phyloP scores from a whole-genome alignment of 805 yeast species.

The Starmerella scarabaei region DNA sequence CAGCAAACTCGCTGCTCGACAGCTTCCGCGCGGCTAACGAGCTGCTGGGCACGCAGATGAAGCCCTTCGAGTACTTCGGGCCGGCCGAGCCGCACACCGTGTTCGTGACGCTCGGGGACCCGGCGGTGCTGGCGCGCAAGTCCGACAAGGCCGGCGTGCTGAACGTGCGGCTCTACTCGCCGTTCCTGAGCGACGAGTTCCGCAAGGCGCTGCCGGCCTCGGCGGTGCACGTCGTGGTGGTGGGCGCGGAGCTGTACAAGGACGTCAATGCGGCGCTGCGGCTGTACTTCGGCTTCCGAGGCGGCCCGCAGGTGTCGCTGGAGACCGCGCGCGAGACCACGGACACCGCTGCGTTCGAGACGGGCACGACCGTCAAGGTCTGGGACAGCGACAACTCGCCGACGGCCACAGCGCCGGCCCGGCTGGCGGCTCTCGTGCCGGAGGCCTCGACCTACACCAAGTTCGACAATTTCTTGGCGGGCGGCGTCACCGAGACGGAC shows the following conservation, averaged over 20 bases:
- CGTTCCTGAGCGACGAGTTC: conserved; percentile 57
- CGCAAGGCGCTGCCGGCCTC: conserved; percentile 44
- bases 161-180: conserved; percentile 63
- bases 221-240: conserved; percentile 48
- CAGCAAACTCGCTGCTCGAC: conserved; percentile 23
- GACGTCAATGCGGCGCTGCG: conserved; percentile 43
- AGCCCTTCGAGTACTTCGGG: conserved; percentile 63
- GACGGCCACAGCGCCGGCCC: conserved; percentile 16
- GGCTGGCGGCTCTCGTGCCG: conserved; percentile 15
- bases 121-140: conserved; percentile 30
- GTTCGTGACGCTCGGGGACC: conserved; percentile 69
- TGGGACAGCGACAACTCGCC: conserved; percentile 19
- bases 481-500: conserved; percentile 60
- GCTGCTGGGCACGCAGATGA: conserved; percentile 40
- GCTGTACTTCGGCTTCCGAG: conserved; percentile 19
- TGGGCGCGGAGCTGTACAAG: conserved; percentile 50
- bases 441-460: conserved; percentile 42
- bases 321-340: conserved; percentile 51
- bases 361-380: conserved; percentile 9
- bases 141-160: conserved; percentile 52
- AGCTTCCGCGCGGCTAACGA: conserved; percentile 38
- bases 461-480: conserved; percentile 58
- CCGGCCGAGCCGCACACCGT: conserved; percentile 49
- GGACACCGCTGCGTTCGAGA: conserved; percentile 31
- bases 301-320: conserved; percentile 28